Evolutionary conservation across 305 asterid species (phyloP).

Genomic region (Fraxinus angustifolia): DNA sequence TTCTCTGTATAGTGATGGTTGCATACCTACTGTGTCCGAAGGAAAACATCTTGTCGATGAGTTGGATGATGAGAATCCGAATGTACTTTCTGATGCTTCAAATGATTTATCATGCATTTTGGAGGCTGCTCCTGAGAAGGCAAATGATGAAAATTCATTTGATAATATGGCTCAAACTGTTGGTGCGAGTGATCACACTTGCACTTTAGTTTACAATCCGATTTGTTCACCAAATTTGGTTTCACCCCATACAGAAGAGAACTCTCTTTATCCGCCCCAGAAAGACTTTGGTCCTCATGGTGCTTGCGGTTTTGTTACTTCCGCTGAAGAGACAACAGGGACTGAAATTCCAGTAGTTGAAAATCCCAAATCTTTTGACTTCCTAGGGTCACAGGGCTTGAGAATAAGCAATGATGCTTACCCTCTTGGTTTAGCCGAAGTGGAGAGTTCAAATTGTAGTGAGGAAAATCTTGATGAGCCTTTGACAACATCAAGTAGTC

Average conservation of each 20-base stretch:
- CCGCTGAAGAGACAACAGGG: constrained; percentile 27
- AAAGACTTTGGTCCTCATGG: constrained; percentile 33
- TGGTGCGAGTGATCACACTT: constrained; percentile 27
- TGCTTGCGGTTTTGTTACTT: constrained; percentile 19
- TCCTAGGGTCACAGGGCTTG: constrained; percentile 24
- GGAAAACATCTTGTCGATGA: constrained; percentile 29
- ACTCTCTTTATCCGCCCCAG: constrained; percentile 28
- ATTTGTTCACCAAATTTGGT: constrained; percentile 26
- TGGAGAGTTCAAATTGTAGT: constrained; percentile 27
- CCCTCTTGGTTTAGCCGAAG: constrained; percentile 33
- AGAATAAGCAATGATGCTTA: constrained; percentile 25
- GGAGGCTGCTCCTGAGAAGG: constrained; percentile 32
- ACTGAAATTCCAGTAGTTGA: constrained; percentile 27
- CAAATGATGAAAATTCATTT: constrained; percentile 20
- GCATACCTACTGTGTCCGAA: constrained; percentile 24
- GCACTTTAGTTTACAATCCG: constrained; percentile 29
- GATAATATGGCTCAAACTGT: constrained; percentile 19
- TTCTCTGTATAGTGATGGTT: constrained; percentile 22
- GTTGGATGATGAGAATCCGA: constrained; percentile 37
- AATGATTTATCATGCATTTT: constrained; percentile 21
- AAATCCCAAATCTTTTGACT: constrained; percentile 27
- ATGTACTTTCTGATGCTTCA: constrained; percentile 31
- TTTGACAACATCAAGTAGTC: constrained; percentile 27
- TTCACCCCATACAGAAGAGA: constrained; percentile 17
- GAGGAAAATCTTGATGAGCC: constrained; percentile 36